These are phyloP conservation scores for Fusarium redolens DNA, from an alignment of 2,329 filamentous ascomycete genomes.

Conservation along the genomic window DNA sequence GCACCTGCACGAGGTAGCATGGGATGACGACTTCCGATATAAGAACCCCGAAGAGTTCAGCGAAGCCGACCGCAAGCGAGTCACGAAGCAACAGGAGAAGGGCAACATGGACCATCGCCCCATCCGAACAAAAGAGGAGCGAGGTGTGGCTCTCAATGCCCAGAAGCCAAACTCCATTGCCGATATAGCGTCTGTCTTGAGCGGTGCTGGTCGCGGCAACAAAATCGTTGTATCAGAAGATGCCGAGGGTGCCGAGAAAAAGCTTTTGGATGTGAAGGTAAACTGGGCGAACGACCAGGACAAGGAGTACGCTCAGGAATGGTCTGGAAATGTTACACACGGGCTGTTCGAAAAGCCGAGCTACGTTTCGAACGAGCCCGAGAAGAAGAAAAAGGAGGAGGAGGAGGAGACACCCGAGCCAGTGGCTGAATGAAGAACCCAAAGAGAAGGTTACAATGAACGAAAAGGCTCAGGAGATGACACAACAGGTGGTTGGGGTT, in stretches of 20 bases:
- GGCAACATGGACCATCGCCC: conserved; percentile 48
- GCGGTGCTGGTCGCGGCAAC: conserved; percentile 64
- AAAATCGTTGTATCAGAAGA: conserved; percentile 52
- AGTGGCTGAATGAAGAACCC: conserved; percentile 9
- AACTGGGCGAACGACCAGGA: conserved; percentile 65
- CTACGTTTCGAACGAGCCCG: conserved; percentile 33
- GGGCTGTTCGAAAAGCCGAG: conserved; percentile 50
- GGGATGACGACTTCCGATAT: conserved; percentile 62
- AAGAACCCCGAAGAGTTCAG: conserved; percentile 52
- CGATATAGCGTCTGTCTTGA: conserved; percentile 70
- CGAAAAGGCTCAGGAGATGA: background rate
- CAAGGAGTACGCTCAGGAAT: conserved; percentile 58
- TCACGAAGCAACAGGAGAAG: conserved; percentile 45
- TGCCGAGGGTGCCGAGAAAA: conserved; percentile 28
- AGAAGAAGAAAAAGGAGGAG: conserved; percentile 5
- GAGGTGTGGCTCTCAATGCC: conserved; percentile 65
- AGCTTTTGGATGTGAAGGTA: conserved; percentile 57
- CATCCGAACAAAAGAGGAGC: conserved; percentile 54
- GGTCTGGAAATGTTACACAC: conserved; percentile 67
- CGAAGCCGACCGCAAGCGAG: conserved; percentile 49
- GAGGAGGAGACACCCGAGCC: conserved; percentile 4
- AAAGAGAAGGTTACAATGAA: background rate
- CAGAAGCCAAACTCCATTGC: conserved; percentile 72
- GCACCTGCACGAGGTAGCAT: conserved; percentile 70
- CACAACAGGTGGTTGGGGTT: background rate